Evolutionary conservation across 2,329 filamentous ascomycete species (phyloP).

Genomic region (Aspergillus sp.): DNA sequence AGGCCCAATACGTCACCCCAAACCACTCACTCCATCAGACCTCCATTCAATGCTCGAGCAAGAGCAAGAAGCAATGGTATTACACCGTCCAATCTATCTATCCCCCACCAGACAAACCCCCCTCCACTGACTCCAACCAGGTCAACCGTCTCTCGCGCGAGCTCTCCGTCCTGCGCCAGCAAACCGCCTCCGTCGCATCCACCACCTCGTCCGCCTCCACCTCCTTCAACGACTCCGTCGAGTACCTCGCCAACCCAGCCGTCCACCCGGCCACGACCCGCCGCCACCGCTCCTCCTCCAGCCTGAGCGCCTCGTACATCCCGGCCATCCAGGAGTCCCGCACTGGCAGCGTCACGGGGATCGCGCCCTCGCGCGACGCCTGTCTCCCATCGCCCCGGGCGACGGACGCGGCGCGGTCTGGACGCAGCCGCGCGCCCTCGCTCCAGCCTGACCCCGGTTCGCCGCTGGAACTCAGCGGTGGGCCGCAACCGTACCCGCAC

Average conservation of each 20-base stretch:
- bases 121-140: constrained; percentile 44
- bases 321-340: constrained; percentile 34
- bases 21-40: constrained; percentile 83
- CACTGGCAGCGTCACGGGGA: constrained; percentile 40
- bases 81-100: constrained; percentile 26
- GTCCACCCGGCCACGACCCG: constrained; percentile 52
- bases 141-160: constrained; percentile 92
- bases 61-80: constrained; percentile 89
- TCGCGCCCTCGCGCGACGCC: constrained; percentile 43
- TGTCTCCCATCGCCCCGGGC: constrained; percentile 29
- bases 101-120: not conserved
- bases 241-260: constrained; percentile 43
- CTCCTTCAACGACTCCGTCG: constrained; percentile 48
- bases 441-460: constrained; percentile 31
- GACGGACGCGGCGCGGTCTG: constrained; percentile 26
- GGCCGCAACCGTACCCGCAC: constrained; percentile 27
- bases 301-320: constrained; percentile 48
- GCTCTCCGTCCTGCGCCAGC: constrained; percentile 75
- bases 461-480: constrained; percentile 26
- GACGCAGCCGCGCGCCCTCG: constrained; percentile 44
- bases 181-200: constrained; percentile 62
- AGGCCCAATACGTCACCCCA: constrained; percentile 79
- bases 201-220: constrained; percentile 58
- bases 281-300: constrained; percentile 58
- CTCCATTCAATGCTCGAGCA: constrained; percentile 88